phyloP scores from a whole-genome alignment of 768 basidiomycete species.

The Tubosaeta sp. region DNA sequence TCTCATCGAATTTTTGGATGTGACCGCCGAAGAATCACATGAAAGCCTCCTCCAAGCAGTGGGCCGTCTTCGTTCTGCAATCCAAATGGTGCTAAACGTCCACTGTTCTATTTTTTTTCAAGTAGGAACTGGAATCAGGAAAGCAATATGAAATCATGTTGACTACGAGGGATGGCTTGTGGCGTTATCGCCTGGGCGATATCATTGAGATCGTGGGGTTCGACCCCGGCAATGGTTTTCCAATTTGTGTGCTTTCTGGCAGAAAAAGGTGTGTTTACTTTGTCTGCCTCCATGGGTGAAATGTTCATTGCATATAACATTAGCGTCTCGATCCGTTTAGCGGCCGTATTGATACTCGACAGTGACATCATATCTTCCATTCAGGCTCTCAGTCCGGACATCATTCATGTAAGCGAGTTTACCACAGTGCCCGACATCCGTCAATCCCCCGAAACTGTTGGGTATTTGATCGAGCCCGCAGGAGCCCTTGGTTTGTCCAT shows the following conservation, averaged over 20 bases:
- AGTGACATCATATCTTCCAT: neutral
- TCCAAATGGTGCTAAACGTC: too few relatives aligned
- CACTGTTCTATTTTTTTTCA: neutral
- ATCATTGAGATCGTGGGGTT: neutral
- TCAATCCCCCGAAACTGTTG: neutral
- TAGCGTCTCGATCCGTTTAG: neutral
- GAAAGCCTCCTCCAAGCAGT: conserved; percentile 5
- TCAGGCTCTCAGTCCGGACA: neutral
- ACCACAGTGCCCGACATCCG: neutral
- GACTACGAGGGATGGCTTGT: neutral
- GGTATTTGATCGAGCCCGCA: neutral
- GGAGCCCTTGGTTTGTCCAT: neutral
- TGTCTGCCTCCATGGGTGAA: neutral
- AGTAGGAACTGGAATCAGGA: neutral
- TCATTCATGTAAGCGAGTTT: neutral
- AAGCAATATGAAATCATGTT: neutral
- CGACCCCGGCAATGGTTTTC: neutral
- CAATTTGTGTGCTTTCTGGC: neutral
- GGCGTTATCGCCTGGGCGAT: neutral
- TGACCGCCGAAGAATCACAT: neutral
- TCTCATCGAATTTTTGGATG: conserved; percentile 6
- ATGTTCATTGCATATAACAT: neutral
- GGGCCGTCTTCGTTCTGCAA: neutral
- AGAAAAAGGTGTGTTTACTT: neutral
- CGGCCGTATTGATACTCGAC: neutral